Evolutionary conservation across 2,329 filamentous ascomycete species (phyloP).

Genomic region (Juglanconis oblonga): DNA sequence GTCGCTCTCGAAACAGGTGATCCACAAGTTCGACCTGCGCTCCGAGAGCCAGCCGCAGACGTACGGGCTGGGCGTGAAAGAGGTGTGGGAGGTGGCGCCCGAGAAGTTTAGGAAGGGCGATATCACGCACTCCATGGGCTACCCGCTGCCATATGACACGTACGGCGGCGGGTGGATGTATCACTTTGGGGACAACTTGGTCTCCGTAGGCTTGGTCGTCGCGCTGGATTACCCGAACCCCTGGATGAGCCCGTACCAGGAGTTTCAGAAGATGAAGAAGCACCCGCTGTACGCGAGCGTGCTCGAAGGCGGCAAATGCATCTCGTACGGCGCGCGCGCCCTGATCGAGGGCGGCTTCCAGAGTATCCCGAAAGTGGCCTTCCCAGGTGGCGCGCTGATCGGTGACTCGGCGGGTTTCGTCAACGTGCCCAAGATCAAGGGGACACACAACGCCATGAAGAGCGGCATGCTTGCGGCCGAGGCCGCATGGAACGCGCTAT

Average conservation of each 20-base stretch:
- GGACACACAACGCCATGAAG: conserved; percentile 96
- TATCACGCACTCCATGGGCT: conserved; percentile 87
- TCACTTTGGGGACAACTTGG: conserved; percentile 96
- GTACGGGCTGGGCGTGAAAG: conserved; percentile 91
- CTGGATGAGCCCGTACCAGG: conserved; percentile 90
- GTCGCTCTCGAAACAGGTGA: conserved; percentile 89
- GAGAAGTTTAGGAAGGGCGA: conserved; percentile 88
- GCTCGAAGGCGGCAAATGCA: conserved; percentile 94
- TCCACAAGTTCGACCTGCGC: conserved; percentile 89
- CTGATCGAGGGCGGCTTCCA: conserved; percentile 95
- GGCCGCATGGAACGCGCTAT: conserved; percentile 77
- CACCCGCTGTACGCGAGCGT: conserved; percentile 86
- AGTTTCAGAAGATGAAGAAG: conserved; percentile 98
- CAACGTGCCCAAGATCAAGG: conserved; percentile 98
- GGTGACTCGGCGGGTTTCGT: conserved; percentile 95
- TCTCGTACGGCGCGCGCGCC: conserved; percentile 90
- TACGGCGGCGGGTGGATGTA: conserved; percentile 99
- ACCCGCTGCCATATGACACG: conserved; percentile 80
- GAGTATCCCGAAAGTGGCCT: conserved; percentile 94
- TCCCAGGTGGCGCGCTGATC: conserved; percentile 92
- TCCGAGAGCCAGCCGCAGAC: conserved; percentile 90
- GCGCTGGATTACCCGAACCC: conserved; percentile 95
- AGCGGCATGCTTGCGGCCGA: conserved; percentile 96
- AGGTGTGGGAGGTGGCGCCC: conserved; percentile 94
- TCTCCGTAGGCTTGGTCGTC: conserved; percentile 86